Evolutionary conservation across 768 basidiomycete species (phyloP).

Genomic region (Epithele typhae): DNA sequence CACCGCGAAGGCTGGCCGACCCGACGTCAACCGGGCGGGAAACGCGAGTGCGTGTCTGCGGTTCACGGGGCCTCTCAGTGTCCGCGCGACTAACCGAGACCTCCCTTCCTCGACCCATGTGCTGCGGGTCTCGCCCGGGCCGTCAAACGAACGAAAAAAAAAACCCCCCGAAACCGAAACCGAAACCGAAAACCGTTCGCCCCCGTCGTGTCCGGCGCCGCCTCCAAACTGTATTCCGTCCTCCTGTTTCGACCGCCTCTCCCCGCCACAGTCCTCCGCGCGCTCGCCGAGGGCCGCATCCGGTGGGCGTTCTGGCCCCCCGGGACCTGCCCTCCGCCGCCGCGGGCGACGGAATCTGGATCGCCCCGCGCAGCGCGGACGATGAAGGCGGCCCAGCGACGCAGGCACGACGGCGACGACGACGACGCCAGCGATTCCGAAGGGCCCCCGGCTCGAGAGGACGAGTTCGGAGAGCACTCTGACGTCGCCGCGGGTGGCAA

Average conservation of each 20-base stretch:
- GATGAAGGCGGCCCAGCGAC: too few relatives aligned
- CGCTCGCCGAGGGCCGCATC: conserved; percentile 77
- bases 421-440: conserved; percentile 20
- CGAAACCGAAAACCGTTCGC: too few relatives aligned
- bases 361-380: conserved; percentile 28
- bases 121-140: too few relatives aligned
- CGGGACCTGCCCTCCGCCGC: conserved; percentile 27
- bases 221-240: too few relatives aligned
- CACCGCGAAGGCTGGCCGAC: conserved; percentile 87
- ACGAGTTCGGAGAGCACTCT: neutral
- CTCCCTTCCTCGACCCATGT: too few relatives aligned
- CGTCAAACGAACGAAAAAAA: too few relatives aligned
- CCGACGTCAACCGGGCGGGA: conserved; percentile 86
- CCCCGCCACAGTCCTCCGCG: conserved; percentile 64
- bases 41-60: conserved; percentile 79
- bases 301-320: conserved; percentile 88
- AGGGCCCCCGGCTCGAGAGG: conserved; percentile 23
- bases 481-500: conserved; percentile 11
- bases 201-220: too few relatives aligned
- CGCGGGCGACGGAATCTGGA: conserved; percentile 53
- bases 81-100: too few relatives aligned
- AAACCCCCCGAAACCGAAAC: too few relatives aligned
- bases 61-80: too few relatives aligned
- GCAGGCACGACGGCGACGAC: conserved; percentile 8
- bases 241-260: too few relatives aligned